Conservation (phyloP, 2,329 filamentous ascomycete genomes). For the Paraphaeosphaeria minitans region DNA sequence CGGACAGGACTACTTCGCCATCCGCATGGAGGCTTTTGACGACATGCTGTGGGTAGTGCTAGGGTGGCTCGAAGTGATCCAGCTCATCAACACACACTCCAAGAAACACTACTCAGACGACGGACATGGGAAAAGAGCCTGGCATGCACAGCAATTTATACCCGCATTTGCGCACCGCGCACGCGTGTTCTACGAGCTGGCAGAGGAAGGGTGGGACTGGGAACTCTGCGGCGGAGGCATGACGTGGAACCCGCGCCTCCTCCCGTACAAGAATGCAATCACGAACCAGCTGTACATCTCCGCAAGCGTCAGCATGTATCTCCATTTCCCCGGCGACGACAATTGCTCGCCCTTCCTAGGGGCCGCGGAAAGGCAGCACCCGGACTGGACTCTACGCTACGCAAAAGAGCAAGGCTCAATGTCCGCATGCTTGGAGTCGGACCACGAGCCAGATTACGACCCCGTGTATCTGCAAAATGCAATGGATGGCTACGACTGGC, state of each 20-base stretch:
- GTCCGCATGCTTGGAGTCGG: not conserved
- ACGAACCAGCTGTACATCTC: constrained; percentile 91
- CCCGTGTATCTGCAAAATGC: constrained; percentile 74
- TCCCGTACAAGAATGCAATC: constrained; percentile 93
- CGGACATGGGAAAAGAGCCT: constrained; percentile 45
- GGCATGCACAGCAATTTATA: constrained; percentile 79
- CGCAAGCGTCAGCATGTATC: constrained; percentile 85
- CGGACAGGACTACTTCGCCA: constrained; percentile 76
- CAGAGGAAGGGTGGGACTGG: constrained; percentile 79
- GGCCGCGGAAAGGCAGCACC: constrained; percentile 19
- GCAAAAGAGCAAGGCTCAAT: constrained; percentile 6
- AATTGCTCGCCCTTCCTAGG: constrained; percentile 71
- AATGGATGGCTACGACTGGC: constrained; percentile 79
- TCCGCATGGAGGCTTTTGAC: constrained; percentile 82
- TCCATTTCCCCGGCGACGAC: constrained; percentile 81
- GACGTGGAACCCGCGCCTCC: constrained; percentile 78
- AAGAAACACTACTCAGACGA: constrained; percentile 60
- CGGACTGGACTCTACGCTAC: not conserved
- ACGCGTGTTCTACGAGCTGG: constrained; percentile 83
- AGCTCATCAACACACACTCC: constrained; percentile 75
- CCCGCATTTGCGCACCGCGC: constrained; percentile 81
- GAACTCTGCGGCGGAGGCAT: constrained; percentile 84
- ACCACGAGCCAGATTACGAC: constrained; percentile 51
- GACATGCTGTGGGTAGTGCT: constrained; percentile 96
- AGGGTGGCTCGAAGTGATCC: constrained; percentile 83